Conservation (phyloP, 257 asterid genomes). For the Scutellaria minor region DNA sequence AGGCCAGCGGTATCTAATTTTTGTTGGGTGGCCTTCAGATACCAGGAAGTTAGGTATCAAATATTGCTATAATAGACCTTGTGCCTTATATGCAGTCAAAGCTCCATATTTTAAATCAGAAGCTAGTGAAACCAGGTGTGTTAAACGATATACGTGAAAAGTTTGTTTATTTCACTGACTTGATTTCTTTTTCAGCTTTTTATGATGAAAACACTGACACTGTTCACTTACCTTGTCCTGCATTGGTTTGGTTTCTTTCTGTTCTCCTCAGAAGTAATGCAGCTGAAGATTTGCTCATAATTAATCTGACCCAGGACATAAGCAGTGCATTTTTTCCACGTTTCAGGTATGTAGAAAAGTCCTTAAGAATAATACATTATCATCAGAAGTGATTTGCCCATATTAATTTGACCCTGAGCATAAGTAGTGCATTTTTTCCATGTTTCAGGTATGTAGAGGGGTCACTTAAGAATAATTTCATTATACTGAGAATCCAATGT, state of each 20-base stretch:
- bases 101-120: constrained; percentile 60
- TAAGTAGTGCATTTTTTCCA: constrained; percentile 82
- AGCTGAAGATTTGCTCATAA: constrained; percentile 48
- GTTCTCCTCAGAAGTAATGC: constrained; percentile 45
- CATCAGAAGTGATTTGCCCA: constrained; percentile 26
- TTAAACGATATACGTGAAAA: constrained; percentile 25
- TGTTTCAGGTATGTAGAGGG: constrained; percentile 65
- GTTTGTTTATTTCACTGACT: constrained; percentile 11
- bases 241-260: constrained; percentile 30
- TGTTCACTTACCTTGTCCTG: constrained; percentile 37
- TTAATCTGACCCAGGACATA: constrained; percentile 63
- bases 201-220: constrained; percentile 10
- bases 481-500: not conserved
- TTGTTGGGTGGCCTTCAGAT: constrained; percentile 93
- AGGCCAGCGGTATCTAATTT: constrained; percentile 61
- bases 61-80: constrained; percentile 84
- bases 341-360: constrained; percentile 61
- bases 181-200: constrained; percentile 8
- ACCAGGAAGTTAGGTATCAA: constrained; percentile 81
- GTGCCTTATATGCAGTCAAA: constrained; percentile 80
- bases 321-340: constrained; percentile 85
- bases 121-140: constrained; percentile 46
- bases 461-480: not conserved
- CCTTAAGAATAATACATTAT: not conserved
- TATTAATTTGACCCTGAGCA: constrained; percentile 60